These are phyloP conservation scores for Leccinum barrowsii DNA, from an alignment of 768 basidiomycete species.

Conservation along the genomic window DNA sequence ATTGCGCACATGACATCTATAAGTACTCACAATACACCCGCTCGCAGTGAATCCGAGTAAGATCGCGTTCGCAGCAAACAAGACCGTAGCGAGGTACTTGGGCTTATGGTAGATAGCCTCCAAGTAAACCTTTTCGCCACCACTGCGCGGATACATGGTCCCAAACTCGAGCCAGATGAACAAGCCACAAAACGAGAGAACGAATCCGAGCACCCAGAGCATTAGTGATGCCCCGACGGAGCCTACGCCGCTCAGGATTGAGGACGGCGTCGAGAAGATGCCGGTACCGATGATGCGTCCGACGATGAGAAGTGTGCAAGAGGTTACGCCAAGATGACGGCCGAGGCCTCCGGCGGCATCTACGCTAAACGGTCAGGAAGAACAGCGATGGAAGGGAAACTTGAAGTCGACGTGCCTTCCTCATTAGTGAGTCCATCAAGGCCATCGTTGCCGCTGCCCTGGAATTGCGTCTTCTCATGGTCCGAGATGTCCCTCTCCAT, in stretches of 20 bases:
- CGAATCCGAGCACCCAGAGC: slow-evolving; percentile 62
- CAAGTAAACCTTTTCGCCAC: slow-evolving; percentile 62
- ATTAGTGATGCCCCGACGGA: slow-evolving; percentile 59
- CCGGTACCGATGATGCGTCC: slow-evolving; percentile 61
- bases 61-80: slow-evolving; percentile 48
- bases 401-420: slow-evolving; percentile 37
- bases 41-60: slow-evolving; percentile 40
- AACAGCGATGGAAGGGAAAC: background rate
- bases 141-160: slow-evolving; percentile 59
- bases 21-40: slow-evolving; percentile 42
- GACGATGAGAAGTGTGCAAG: slow-evolving; percentile 54
- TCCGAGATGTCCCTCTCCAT: background rate
- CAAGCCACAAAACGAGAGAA: slow-evolving; percentile 54
- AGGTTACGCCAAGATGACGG: slow-evolving; percentile 53
- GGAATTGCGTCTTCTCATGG: background rate
- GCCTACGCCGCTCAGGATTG: slow-evolving; percentile 53
- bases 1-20: background rate
- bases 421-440: slow-evolving; percentile 47
- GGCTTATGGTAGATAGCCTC: slow-evolving; percentile 52
- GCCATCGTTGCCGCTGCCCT: slow-evolving; percentile 19
- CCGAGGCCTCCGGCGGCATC: slow-evolving; percentile 56
- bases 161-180: slow-evolving; percentile 66
- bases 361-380: slow-evolving; percentile 11
- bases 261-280: slow-evolving; percentile 63
- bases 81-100: slow-evolving; percentile 43